These are phyloP conservation scores for Lyophyllum shimeji DNA, from an alignment of 768 basidiomycete genomes.

Conservation along the genomic window DNA sequence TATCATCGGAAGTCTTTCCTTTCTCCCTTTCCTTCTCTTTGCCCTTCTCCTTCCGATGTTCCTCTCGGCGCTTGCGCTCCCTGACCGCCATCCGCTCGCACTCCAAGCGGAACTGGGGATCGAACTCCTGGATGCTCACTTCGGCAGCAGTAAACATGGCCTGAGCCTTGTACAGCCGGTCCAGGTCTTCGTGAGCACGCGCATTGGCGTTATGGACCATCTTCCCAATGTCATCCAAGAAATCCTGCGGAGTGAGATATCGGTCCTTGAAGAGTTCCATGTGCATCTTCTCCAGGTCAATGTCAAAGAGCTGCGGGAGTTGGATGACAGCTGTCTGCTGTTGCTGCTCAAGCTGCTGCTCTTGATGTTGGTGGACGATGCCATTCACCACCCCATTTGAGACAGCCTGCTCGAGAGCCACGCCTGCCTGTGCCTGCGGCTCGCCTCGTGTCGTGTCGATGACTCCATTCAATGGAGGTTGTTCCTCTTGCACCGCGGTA, in stretches of 20 bases:
- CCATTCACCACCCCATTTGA: slow-evolving; percentile 43
- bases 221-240: slow-evolving; percentile 79
- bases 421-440: neutral
- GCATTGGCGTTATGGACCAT: slow-evolving; percentile 75
- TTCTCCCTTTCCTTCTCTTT: slow-evolving; percentile 41
- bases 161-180: slow-evolving; percentile 78
- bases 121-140: slow-evolving; percentile 86
- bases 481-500: slow-evolving; percentile 36
- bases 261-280: slow-evolving; percentile 77
- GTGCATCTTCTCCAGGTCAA: slow-evolving; percentile 94
- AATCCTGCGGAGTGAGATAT: slow-evolving; percentile 86
- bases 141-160: slow-evolving; percentile 87
- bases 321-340: slow-evolving; percentile 37
- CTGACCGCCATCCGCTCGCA: slow-evolving; percentile 85
- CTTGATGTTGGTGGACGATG: slow-evolving; percentile 24
- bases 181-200: slow-evolving; percentile 60
- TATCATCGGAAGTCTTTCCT: slow-evolving; percentile 24
- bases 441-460: slow-evolving; percentile 43
- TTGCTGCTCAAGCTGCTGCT: slow-evolving; percentile 27
- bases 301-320: slow-evolving; percentile 64
- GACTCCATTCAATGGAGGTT: slow-evolving; percentile 38
- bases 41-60: slow-evolving; percentile 52
- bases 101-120: slow-evolving; percentile 72
- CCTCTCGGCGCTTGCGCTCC: slow-evolving; percentile 67
- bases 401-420: slow-evolving; percentile 19